These are phyloP conservation scores for Claviceps humidiphila DNA, from an alignment of 2,329 filamentous ascomycete species.

Conservation along the genomic window DNA sequence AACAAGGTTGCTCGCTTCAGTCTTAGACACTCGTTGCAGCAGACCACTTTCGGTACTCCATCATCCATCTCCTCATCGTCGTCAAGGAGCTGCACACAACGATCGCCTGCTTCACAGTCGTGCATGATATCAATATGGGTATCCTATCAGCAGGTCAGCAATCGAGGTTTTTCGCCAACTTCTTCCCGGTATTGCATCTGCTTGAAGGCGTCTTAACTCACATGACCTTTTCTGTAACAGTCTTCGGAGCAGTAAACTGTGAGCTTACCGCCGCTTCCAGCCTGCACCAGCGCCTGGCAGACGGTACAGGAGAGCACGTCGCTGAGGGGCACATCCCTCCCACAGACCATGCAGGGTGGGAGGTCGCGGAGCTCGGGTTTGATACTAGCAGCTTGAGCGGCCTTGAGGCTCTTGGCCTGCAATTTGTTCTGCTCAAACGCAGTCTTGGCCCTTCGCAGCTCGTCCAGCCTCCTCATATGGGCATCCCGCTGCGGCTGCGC, in stretches of 20 bases:
- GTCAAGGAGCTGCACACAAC: conserved; percentile 26
- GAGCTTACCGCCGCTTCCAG: conserved; percentile 22
- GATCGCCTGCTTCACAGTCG: conserved; percentile 26
- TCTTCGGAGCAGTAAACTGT: conserved; percentile 32
- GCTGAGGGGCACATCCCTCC: conserved; percentile 18
- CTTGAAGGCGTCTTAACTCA: conserved; percentile 15
- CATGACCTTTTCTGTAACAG: conserved; percentile 27
- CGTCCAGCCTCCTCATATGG: conserved; percentile 27
- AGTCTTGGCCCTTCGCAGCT: conserved; percentile 33
- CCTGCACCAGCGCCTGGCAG: conserved; percentile 29
- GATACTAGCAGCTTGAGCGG: conserved; percentile 15
- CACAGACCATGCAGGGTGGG: conserved; percentile 28
- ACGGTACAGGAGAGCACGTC: conserved; percentile 29
- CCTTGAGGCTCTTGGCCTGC: conserved; percentile 22
- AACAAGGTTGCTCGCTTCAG: conserved; percentile 25
- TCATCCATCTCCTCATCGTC: conserved; percentile 27
- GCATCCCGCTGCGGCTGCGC: conserved; percentile 24
- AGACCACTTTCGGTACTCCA: conserved; percentile 16
- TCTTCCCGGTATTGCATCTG: too few relatives aligned
- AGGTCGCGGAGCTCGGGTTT: conserved; percentile 23
- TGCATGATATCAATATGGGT: conserved; percentile 26
- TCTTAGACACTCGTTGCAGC: conserved; percentile 29
- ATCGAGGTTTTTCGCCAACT: not conserved
- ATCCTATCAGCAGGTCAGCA: conserved; percentile 20
- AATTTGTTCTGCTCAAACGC: conserved; percentile 33